These are phyloP conservation scores for Cystofilobasidium capitatum DNA, from an alignment of 768 basidiomycete species.

Conservation along the genomic window DNA sequence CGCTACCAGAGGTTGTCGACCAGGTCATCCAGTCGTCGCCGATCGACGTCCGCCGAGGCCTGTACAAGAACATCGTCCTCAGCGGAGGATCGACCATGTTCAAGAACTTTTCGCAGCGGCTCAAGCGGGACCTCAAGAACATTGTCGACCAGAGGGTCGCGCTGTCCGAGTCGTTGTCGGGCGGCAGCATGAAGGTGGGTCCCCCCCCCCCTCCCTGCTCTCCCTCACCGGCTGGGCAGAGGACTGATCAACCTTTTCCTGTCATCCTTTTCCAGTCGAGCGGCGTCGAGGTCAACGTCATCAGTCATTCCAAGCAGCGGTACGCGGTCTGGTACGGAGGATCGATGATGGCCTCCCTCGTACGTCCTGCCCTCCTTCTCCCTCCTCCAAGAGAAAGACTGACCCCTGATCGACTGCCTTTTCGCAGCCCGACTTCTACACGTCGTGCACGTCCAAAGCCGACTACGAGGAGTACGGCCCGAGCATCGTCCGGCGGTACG, in stretches of 20 bases:
- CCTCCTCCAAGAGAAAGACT: no score
- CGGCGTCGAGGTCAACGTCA: slow-evolving; percentile 95
- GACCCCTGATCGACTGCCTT: no score
- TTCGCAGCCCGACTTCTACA: slow-evolving; percentile 81
- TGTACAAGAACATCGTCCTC: slow-evolving; percentile 98
- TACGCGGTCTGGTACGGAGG: slow-evolving; percentile 98
- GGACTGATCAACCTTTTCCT: background rate
- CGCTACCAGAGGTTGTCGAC: slow-evolving; percentile 90
- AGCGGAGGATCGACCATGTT: slow-evolving; percentile 99
- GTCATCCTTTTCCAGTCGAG: slow-evolving; percentile 54
- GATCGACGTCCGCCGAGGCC: slow-evolving; percentile 88
- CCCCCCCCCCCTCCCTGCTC: background rate
- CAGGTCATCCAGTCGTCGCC: slow-evolving; percentile 90
- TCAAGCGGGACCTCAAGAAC: slow-evolving; percentile 90
- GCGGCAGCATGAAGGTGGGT: slow-evolving; percentile 62
- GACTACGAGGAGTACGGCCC: slow-evolving; percentile 54
- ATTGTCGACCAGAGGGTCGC: slow-evolving; percentile 85
- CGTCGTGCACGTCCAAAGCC: slow-evolving; percentile 78
- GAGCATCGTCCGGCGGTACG: slow-evolving; percentile 29
- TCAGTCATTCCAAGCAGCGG: slow-evolving; percentile 94
- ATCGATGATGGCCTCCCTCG: slow-evolving; percentile 81
- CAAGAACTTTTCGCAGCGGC: slow-evolving; percentile 91
- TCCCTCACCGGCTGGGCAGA: background rate
- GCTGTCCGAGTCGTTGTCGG: slow-evolving; percentile 61
- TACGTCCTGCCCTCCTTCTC: slow-evolving; percentile 41